phyloP scores from a whole-genome alignment of 1,284 basidiomycete genomes.

The Cronartium quercuum region DNA sequence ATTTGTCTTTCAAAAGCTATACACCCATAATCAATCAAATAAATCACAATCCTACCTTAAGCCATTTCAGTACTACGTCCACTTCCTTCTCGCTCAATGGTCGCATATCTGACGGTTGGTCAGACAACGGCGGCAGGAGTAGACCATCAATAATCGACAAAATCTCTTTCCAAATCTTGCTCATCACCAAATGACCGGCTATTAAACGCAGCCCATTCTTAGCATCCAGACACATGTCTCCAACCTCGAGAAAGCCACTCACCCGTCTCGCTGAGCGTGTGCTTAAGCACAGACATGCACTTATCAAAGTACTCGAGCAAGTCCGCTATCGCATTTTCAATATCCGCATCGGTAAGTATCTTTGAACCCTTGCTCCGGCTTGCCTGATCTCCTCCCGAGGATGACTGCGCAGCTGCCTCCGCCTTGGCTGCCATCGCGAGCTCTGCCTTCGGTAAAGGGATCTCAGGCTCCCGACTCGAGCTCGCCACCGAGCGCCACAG shows the following conservation, averaged over 20 bases:
- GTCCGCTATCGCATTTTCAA: constrained; percentile 84
- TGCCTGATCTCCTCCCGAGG: constrained; percentile 48
- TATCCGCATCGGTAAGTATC: constrained; percentile 80
- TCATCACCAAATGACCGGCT: constrained; percentile 90
- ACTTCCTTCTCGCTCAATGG: constrained; percentile 89
- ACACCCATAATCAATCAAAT: neutral
- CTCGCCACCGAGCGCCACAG: constrained; percentile 36
- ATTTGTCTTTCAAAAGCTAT: neutral
- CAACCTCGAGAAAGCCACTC: neutral
- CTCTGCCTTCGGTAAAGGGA: constrained; percentile 43
- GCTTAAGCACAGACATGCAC: constrained; percentile 85
- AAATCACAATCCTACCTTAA: constrained; percentile 60
- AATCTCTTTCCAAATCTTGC: constrained; percentile 93
- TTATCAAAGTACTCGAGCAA: constrained; percentile 95
- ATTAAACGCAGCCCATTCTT: constrained; percentile 44
- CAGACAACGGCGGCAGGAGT: constrained; percentile 84
- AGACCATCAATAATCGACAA: constrained; percentile 77
- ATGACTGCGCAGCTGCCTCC: constrained; percentile 55
- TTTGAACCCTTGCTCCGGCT: constrained; percentile 54
- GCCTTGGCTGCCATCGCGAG: constrained; percentile 8
- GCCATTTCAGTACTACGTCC: constrained; percentile 96
- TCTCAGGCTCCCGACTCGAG: constrained; percentile 41
- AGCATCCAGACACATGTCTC: neutral
- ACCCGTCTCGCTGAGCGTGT: constrained; percentile 64
- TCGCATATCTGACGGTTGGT: constrained; percentile 81